Base-by-base conservation (phyloP, 768 basidiomycete species). In the Xanthoconium stramineum region DNA sequence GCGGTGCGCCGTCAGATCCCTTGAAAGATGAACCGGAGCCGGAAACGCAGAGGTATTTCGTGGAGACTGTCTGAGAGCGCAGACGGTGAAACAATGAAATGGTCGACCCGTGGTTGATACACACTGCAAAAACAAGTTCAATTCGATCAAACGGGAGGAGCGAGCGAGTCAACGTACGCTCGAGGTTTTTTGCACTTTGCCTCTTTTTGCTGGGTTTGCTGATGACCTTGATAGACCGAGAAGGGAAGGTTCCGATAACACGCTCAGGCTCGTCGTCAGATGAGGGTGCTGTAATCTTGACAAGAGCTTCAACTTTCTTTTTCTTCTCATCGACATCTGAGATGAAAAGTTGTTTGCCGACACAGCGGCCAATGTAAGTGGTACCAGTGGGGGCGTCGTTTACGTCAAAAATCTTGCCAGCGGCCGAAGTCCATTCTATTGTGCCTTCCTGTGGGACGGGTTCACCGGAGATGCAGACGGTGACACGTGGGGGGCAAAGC, bases 201-300 rank as follows among this genome's bases (percentile, higher is more conserved):
- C 93, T 82, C 81, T 97, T 97, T 80, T 98, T 97, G 76, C 91
- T 93, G 5, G 96, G 96, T 72, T 98, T 98, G 75, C 90, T 93
- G 75, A 98, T 98, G 66, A 98, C 92, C 72, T 94, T 95, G 79
- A 98, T 98, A n/a, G 94, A 86, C 45, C 89, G 87, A 61, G 91
- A 92, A 43, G 91, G 88, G 76, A 98, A 98, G 19, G 84, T 82
- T 20, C 95, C 95, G 62, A 98, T 85, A 36, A 93, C 78, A 38
- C 88, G 82, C 68, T 93, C 90, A 55, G 85, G 83, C 68, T 90
- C 88, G 57, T 91, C 88, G 49, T 91, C 89, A 47, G 84, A 83
- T 15, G 83, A 81, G 9, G 88, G 85, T 37, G 91, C 90, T 62
- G 84, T 86, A 70, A 94, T 87, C 73, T 88, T 92, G 61, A 98